Base-by-base conservation (phyloP, 495 filamentous ascomycete genomes). In the Tetracladium marchalianum region DNA sequence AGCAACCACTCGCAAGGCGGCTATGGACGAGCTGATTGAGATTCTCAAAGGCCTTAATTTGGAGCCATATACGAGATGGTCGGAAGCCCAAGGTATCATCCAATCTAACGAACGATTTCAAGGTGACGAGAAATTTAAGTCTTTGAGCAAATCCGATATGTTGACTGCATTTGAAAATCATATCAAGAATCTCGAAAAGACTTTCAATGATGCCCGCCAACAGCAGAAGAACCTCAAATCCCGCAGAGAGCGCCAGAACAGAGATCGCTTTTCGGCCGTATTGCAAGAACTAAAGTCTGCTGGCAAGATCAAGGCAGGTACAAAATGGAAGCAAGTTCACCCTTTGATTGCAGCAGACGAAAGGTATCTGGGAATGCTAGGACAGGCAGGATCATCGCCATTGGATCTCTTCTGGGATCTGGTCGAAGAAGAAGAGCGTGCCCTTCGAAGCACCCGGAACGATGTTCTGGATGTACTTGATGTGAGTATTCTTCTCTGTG, bases 321-420 rank as follows among this genome's bases (percentile, higher is more conserved):
- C 80, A 35, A 95, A 90, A 61, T 99, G 92, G 92, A 85, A 74
- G 68, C 74, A 89, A 46, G 72, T 95, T 50, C 73, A 84, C 55
- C 84, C 85, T 4, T 59, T 83, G 41, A 77, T 99, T 54, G 76
- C 84, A 52, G 71, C 84, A 54, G 92, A 97, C 54, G 73, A 85
- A 38, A 82, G 88, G 46, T 97, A 93, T 66, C 75, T 70, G 57
- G 85, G 78, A 39, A 84, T 95, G 67, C 76, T 92, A 27, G 92
- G 90, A 36, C 87, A 92, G 54, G 58, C 78, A 35, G 93, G 93
- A 43, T 96, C 92, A 4, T 85, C 78, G 4, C 86, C 90, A n/a
- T 71, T 95, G 49, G 92, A 99, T 47, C 69, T 99, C 8, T 95
- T 97, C 66, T 95, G 93, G 90, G 93, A 99, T 64, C 73, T 89